These are phyloP conservation scores for Ceratocystis ficicola DNA, from an alignment of 2,329 filamentous ascomycete species.

Conservation along the genomic window DNA sequence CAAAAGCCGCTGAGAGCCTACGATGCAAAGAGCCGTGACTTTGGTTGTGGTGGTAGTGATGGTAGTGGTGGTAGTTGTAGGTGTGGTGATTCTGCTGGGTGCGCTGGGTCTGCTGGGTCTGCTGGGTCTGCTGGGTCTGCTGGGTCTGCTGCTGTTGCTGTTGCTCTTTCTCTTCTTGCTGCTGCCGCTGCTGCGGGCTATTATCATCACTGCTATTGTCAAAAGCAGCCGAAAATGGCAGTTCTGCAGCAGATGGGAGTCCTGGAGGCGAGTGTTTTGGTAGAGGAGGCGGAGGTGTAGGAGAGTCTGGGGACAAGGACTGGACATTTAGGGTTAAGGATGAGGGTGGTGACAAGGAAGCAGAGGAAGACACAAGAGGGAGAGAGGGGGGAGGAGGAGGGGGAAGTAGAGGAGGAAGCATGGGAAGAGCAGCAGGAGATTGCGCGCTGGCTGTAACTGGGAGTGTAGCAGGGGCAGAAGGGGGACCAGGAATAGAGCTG, in stretches of 20 bases:
- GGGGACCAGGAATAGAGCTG: background rate
- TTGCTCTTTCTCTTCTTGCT: too few species aligned
- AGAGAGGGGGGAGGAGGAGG: background rate
- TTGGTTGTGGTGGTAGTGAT: background rate
- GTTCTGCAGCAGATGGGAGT: background rate
- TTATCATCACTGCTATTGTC: background rate
- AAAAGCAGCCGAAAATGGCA: background rate
- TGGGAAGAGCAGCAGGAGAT: background rate
- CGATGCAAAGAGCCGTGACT: slow-evolving; percentile 2
- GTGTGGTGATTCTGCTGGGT: too few species aligned
- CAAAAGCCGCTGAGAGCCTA: slow-evolving; percentile 6
- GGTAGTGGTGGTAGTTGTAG: too few species aligned
- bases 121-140: too few species aligned
- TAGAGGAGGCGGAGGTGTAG: slow-evolving; percentile 3
- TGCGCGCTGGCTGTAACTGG: background rate
- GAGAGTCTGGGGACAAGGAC: slow-evolving; percentile 2
- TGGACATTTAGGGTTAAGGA: background rate
- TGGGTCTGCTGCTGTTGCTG: too few species aligned
- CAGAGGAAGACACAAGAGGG: background rate
- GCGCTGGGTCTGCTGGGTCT: too few species aligned
- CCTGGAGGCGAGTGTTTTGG: slow-evolving; percentile 6
- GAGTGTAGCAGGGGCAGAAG: background rate
- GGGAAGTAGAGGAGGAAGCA: background rate
- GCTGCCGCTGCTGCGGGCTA: background rate
- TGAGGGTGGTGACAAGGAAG: background rate